A percentile compares a stretch with the other conserved stretches of the same genome.
These are phyloP conservation scores for Penicillium sclerotigenum DNA, from an alignment of 2,329 filamentous ascomycete species.

Conservation along the genomic window DNA sequence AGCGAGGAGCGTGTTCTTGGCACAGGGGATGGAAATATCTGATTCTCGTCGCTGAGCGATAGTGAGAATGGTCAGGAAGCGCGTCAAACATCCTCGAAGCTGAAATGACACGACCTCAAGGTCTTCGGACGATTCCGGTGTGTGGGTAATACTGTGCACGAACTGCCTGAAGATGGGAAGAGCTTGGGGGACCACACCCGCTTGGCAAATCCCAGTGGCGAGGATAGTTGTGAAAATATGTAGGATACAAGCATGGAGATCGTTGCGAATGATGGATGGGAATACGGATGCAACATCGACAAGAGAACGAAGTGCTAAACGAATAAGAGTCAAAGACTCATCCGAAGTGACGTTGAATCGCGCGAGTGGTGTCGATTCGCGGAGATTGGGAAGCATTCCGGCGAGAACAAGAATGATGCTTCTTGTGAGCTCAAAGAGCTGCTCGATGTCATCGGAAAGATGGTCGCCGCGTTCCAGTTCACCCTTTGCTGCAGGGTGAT, in stretches of 20 bases:
- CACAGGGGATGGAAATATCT: conserved; percentile 76
- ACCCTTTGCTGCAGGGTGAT: conserved; percentile 82
- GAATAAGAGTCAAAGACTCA: conserved; percentile 77
- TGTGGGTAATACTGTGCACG: conserved; percentile 66
- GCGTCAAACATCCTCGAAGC: conserved; percentile 74
- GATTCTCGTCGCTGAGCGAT: conserved; percentile 52
- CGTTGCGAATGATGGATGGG: conserved; percentile 91
- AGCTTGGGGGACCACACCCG: conserved; percentile 81
- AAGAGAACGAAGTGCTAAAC: conserved; percentile 76
- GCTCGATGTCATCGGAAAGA: conserved; percentile 93
- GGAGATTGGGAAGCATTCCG: conserved; percentile 73
- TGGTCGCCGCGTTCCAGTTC: conserved; percentile 66
- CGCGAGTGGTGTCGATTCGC: conserved; percentile 55
- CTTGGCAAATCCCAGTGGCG: conserved; percentile 80
- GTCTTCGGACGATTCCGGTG: conserved; percentile 30
- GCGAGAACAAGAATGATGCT: conserved; percentile 93
- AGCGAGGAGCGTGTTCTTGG: conserved; percentile 88
- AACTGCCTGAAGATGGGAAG: conserved; percentile 91
- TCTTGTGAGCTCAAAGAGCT: conserved; percentile 91
- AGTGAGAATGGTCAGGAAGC: conserved; percentile 70
- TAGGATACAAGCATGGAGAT: conserved; percentile 92
- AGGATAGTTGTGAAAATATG: conserved; percentile 95
- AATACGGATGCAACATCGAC: conserved; percentile 96
- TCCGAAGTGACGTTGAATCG: conserved; percentile 75
- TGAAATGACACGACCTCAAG: conserved; percentile 60